Conservation (phyloP, 1,284 basidiomycete species). For the Leccinum solheimii region DNA sequence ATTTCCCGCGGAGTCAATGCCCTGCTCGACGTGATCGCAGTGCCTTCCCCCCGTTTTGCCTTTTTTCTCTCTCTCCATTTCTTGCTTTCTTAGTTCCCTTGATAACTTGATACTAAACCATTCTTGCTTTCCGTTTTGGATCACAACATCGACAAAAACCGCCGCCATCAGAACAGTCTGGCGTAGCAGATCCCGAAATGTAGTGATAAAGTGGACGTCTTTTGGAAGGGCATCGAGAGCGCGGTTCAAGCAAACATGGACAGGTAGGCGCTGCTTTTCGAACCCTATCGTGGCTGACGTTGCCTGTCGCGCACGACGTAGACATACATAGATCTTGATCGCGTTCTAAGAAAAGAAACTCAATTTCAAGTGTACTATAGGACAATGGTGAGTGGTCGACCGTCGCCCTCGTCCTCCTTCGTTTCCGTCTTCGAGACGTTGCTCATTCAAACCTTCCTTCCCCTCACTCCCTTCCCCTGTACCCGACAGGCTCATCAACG, state of each 20-base stretch:
- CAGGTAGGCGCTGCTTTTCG: slow-evolving; percentile 46
- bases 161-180: slow-evolving; percentile 50
- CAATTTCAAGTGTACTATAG: slow-evolving; percentile 73
- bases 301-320: background rate
- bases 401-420: background rate
- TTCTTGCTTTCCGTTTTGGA: slow-evolving; percentile 1
- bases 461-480: slow-evolving; percentile 31
- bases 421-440: slow-evolving; percentile 2
- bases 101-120: background rate
- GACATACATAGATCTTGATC: slow-evolving; percentile 50
- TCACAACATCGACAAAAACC: background rate
- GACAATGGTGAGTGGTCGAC: slow-evolving; percentile 62
- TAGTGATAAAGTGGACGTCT: slow-evolving; percentile 71
- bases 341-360: slow-evolving; percentile 73
- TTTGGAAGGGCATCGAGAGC: slow-evolving; percentile 72
- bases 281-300: background rate
- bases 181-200: slow-evolving; percentile 67
- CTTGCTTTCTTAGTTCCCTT: background rate
- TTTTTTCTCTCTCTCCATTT: background rate
- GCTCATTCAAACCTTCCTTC: background rate
- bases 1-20: too few species aligned
- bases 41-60: background rate
- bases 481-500: slow-evolving; percentile 67
- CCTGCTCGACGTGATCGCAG: too few species aligned
- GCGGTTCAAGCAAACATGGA: slow-evolving; percentile 59